Conservation (phyloP, 108 stramenopile genomes). For the Skeletonema menzelii region DNA sequence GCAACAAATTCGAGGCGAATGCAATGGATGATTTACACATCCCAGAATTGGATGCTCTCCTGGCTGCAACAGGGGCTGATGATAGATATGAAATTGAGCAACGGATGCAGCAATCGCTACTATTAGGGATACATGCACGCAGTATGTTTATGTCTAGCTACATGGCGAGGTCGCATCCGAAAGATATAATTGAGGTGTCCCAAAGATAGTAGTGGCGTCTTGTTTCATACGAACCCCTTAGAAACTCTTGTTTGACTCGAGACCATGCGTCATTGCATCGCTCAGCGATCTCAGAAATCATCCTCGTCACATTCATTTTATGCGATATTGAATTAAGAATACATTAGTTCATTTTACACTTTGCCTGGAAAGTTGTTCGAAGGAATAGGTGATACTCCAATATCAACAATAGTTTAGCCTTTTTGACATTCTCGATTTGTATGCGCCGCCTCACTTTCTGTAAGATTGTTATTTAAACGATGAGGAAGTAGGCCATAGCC, state of each 20-base stretch:
- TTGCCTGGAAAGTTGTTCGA: neutral
- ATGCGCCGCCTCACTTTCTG: neutral
- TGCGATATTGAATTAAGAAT: neutral
- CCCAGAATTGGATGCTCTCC: constrained; percentile 27
- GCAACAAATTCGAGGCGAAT: neutral
- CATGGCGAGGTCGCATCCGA: neutral
- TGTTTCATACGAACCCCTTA: too few relatives aligned
- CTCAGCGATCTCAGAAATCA: neutral
- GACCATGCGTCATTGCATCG: neutral
- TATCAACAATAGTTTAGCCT: too few relatives aligned
- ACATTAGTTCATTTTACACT: neutral
- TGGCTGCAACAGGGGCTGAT: constrained; percentile 26
- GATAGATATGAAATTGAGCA: constrained; percentile 26
- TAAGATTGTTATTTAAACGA: neutral
- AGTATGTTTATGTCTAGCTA: neutral
- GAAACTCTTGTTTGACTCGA: too few relatives aligned
- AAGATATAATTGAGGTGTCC: neutral
- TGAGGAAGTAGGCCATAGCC: neutral
- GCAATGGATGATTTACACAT: constrained; percentile 11
- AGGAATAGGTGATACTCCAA: neutral
- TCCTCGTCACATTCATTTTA: neutral
- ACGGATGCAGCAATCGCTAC: constrained; percentile 12
- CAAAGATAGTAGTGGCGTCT: neutral
- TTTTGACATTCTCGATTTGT: neutral
- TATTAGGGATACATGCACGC: constrained; percentile 13